Evolutionary conservation across 2,329 filamentous ascomycete genomes (phyloP).

Genomic region (Botryosphaeria dothidea): DNA sequence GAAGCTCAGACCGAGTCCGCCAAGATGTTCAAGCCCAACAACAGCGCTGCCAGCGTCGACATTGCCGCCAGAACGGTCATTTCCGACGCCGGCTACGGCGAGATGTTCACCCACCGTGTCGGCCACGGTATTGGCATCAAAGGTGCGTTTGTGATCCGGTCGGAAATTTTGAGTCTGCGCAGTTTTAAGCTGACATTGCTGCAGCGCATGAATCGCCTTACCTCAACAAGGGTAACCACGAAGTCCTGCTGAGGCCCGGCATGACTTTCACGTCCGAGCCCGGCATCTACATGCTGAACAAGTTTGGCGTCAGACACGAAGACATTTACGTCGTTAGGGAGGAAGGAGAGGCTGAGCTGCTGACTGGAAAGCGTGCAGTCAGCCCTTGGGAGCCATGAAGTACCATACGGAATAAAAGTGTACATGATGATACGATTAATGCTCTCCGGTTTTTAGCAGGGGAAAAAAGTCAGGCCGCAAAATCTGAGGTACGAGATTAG

Average conservation of each 20-base stretch:
- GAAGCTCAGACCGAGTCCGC: constrained; percentile 61
- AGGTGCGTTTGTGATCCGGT: constrained; percentile 16
- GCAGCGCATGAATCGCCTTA: constrained; percentile 64
- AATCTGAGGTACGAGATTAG: too few relatives aligned
- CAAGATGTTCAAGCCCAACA: constrained; percentile 50
- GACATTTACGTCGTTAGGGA: constrained; percentile 61
- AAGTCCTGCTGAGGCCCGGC: constrained; percentile 50
- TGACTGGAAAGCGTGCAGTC: constrained; percentile 55
- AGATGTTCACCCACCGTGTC: constrained; percentile 62
- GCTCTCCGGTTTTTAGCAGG: neutral
- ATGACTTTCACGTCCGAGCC: constrained; percentile 68
- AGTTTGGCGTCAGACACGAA: constrained; percentile 64
- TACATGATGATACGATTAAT: neutral
- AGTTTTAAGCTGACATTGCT: neutral
- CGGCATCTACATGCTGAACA: constrained; percentile 60
- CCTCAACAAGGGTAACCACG: constrained; percentile 62
- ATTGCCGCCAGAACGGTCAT: constrained; percentile 62
- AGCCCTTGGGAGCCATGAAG: constrained; percentile 55
- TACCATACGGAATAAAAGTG: neutral
- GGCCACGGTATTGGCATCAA: constrained; percentile 68
- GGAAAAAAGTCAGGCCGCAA: too few relatives aligned
- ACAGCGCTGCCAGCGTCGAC: constrained; percentile 61
- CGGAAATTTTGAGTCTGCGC: too few relatives aligned
- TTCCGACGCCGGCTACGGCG: constrained; percentile 58
- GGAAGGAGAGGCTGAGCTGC: constrained; percentile 54